phyloP scores from a whole-genome alignment of 805 yeast species.

The Hanseniaspora lindneri region DNA sequence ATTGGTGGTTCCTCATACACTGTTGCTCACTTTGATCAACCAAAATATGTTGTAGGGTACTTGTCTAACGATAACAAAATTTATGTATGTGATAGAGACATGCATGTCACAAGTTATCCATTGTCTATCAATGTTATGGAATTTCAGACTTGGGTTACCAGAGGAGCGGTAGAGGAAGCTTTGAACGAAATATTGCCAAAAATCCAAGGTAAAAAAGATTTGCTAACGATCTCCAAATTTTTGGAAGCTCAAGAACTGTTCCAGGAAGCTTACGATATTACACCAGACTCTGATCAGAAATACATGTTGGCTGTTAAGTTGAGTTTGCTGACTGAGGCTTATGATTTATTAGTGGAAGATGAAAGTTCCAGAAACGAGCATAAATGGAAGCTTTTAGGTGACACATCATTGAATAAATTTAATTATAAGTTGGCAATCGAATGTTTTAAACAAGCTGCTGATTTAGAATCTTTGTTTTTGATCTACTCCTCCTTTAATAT shows the following conservation, averaged over 20 bases:
- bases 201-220: slow-evolving; percentile 48
- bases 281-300: slow-evolving; percentile 81
- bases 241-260: slow-evolving; percentile 84
- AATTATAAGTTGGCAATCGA: slow-evolving; percentile 68
- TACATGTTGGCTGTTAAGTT: slow-evolving; percentile 79
- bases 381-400: slow-evolving; percentile 90
- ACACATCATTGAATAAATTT: slow-evolving; percentile 67
- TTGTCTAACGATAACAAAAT: slow-evolving; percentile 81
- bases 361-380: slow-evolving; percentile 34
- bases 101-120: slow-evolving; percentile 68
- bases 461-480: slow-evolving; percentile 68
- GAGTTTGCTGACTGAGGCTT: slow-evolving; percentile 60
- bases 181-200: slow-evolving; percentile 46
- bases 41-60: slow-evolving; percentile 78
- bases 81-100: slow-evolving; percentile 82
- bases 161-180: slow-evolving; percentile 86
- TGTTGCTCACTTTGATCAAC: slow-evolving; percentile 82
- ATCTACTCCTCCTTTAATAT: slow-evolving; percentile 74
- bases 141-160: slow-evolving; percentile 86
- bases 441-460: slow-evolving; percentile 67
- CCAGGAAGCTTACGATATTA: slow-evolving; percentile 69
- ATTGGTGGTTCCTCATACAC: slow-evolving; percentile 91
- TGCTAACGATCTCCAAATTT: slow-evolving; percentile 75
- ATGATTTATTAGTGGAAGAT: slow-evolving; percentile 46
- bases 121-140: slow-evolving; percentile 79